A percentile compares a stretch with the other conserved stretches of the same genome.
Evolutionary conservation across 352 stramenopile species (phyloP).

Genomic region (Pythium aristosporum): DNA sequence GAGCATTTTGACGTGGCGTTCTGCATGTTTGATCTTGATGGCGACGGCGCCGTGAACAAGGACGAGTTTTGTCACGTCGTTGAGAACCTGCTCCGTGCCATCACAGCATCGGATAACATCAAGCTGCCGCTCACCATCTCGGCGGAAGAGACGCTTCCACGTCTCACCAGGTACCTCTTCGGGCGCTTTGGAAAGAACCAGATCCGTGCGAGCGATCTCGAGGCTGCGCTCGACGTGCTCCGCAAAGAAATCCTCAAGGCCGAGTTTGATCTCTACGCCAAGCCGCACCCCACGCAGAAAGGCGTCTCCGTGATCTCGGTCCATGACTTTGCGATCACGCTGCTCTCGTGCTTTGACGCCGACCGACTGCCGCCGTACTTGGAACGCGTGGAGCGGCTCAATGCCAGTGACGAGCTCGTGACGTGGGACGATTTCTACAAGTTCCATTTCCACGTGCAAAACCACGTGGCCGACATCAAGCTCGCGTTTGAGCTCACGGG

Average conservation of each 20-base stretch:
- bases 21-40: conserved; percentile 79
- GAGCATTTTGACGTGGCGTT: conserved; percentile 82
- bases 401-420: conserved; percentile 59
- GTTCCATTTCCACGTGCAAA: conserved; percentile 77
- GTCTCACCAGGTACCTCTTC: conserved; percentile 67
- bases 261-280: conserved; percentile 76
- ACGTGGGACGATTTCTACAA: conserved; percentile 72
- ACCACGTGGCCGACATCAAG: conserved; percentile 70
- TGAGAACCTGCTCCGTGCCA: conserved; percentile 54
- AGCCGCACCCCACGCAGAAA: conserved; percentile 37
- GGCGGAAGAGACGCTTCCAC: conserved; percentile 46
- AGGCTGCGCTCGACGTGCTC: conserved; percentile 44
- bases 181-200: conserved; percentile 51
- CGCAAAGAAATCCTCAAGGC: conserved; percentile 60
- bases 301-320: conserved; percentile 54
- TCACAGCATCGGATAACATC: conserved; percentile 32
- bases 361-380: conserved; percentile 59
- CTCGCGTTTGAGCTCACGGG: conserved; percentile 67
- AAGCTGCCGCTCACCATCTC: conserved; percentile 26
- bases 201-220: conserved; percentile 58
- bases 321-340: conserved; percentile 76
- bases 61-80: conserved; percentile 72
- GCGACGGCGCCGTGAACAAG: conserved; percentile 72
- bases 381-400: conserved; percentile 55
- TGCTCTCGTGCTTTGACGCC: conserved; percentile 72